phyloP scores from a whole-genome alignment of 257 asterid genomes.

The Lithospermum erythrorhizon region DNA sequence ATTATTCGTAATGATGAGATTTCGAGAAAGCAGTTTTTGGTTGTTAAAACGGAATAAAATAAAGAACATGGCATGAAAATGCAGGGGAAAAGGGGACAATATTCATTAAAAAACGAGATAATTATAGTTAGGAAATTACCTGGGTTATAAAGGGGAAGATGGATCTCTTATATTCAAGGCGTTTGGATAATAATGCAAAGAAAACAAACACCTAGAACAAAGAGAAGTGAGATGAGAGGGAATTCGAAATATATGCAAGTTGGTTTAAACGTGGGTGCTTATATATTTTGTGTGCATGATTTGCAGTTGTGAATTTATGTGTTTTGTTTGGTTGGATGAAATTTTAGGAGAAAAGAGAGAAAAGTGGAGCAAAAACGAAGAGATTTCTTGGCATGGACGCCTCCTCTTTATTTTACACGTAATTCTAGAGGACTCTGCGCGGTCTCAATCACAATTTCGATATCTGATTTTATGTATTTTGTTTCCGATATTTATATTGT shows the following conservation, averaged over 20 bases:
- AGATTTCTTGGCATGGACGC: constrained; percentile 62
- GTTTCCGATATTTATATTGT: too few relatives aligned
- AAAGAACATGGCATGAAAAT: background rate
- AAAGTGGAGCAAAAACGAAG: constrained; percentile 24
- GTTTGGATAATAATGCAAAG: constrained; percentile 3
- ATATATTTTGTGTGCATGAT: too few relatives aligned
- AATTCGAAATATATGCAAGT: constrained; percentile 6
- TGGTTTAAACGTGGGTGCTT: background rate
- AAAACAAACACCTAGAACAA: constrained; percentile 7
- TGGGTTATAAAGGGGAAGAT: background rate
- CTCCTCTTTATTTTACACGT: constrained; percentile 28
- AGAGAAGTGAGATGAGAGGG: constrained; percentile 23
- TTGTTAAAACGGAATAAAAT: too few relatives aligned
- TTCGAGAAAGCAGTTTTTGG: too few relatives aligned
- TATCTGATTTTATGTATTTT: too few relatives aligned
- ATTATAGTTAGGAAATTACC: background rate
- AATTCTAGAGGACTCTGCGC: background rate
- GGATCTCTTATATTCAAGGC: constrained; percentile 4
- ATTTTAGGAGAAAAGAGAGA: constrained; percentile 17
- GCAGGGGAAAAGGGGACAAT: constrained; percentile 8
- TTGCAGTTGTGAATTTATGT: background rate
- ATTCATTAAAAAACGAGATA: too few relatives aligned
- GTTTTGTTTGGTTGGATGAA: constrained; percentile 3
- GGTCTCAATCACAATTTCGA: too few relatives aligned
- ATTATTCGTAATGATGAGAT: too few relatives aligned